phyloP scores from a whole-genome alignment of 1,139 yeast species.

The Hansenula sp. region DNA sequence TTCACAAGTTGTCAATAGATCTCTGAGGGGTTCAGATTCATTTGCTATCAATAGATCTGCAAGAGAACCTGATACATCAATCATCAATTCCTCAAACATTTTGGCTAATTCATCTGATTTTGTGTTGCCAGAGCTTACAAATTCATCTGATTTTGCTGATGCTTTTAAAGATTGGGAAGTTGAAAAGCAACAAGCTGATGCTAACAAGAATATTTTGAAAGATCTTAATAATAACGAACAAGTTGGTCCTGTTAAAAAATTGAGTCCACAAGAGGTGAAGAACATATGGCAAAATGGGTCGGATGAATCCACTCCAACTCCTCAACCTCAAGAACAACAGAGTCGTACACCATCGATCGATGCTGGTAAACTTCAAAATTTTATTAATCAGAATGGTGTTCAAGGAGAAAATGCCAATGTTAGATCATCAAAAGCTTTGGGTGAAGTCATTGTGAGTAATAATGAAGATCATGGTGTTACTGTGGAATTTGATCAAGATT shows the following conservation, averaged over 20 bases:
- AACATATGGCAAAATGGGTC: slow-evolving; percentile 19
- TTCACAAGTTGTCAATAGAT: background rate
- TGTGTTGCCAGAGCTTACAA: slow-evolving; percentile 17
- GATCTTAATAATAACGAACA: background rate
- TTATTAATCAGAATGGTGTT: slow-evolving; percentile 8
- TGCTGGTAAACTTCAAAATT: slow-evolving; percentile 11
- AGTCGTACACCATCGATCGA: slow-evolving; percentile 13
- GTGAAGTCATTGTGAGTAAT: slow-evolving; percentile 15
- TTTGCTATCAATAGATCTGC: background rate
- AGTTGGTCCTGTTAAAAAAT: background rate
- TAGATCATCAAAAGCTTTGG: slow-evolving; percentile 12
- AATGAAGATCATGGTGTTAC: slow-evolving; percentile 18
- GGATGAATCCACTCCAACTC: slow-evolving; percentile 2
- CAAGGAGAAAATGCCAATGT: slow-evolving; percentile 12
- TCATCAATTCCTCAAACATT: slow-evolving; percentile 1
- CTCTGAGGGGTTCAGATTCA: background rate
- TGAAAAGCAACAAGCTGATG: background rate
- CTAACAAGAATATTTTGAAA: background rate
- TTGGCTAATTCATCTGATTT: slow-evolving; percentile 7
- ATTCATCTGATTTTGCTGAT: slow-evolving; percentile 22
- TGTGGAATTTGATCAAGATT: slow-evolving; percentile 17
- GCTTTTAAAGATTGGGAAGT: slow-evolving; percentile 22
- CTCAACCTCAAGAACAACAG: background rate
- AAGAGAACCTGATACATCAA: slow-evolving; percentile 4
- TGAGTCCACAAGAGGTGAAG: slow-evolving; percentile 6